phyloP scores from a whole-genome alignment of 1,139 yeast species.

The Diutina sp. region DNA sequence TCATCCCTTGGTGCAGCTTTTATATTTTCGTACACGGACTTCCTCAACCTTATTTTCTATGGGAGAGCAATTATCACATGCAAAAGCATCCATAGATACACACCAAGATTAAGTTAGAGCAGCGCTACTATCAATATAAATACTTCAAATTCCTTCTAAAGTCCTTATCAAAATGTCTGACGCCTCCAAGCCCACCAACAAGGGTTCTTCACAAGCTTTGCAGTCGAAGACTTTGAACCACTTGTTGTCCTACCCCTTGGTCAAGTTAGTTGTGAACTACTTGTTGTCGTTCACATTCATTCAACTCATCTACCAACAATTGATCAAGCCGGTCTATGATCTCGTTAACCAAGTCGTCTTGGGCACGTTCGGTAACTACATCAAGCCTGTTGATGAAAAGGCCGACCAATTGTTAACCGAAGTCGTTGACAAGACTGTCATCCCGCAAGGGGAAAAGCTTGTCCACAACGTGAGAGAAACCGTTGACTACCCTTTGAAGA shows the following conservation, averaged over 20 bases:
- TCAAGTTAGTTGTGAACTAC: constrained; percentile 12
- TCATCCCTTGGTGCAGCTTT: neutral
- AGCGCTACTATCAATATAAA: neutral
- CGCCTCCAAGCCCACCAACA: neutral
- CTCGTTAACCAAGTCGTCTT: constrained; percentile 12
- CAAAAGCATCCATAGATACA: neutral
- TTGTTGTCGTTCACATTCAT: constrained; percentile 17
- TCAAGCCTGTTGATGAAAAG: constrained; percentile 16
- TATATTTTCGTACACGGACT: neutral
- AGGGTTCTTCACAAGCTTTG: neutral
- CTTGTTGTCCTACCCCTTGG: constrained; percentile 19
- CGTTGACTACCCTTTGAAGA: constrained; percentile 11
- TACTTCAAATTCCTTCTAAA: neutral
- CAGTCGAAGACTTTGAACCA: constrained; percentile 23
- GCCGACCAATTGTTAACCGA: constrained; percentile 13
- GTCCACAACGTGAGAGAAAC: neutral
- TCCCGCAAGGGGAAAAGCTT: constrained; percentile 4
- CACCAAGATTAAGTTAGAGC: neutral
- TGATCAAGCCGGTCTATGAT: constrained; percentile 8
- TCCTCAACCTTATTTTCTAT: neutral
- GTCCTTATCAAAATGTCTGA: neutral
- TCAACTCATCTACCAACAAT: constrained; percentile 9
- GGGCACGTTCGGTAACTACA: constrained; percentile 13
- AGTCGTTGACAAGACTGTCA: constrained; percentile 10
- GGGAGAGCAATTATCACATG: neutral